These are phyloP conservation scores for Arxiozyma slooffiae DNA, from an alignment of 1,139 yeast species.

Conservation along the genomic window DNA sequence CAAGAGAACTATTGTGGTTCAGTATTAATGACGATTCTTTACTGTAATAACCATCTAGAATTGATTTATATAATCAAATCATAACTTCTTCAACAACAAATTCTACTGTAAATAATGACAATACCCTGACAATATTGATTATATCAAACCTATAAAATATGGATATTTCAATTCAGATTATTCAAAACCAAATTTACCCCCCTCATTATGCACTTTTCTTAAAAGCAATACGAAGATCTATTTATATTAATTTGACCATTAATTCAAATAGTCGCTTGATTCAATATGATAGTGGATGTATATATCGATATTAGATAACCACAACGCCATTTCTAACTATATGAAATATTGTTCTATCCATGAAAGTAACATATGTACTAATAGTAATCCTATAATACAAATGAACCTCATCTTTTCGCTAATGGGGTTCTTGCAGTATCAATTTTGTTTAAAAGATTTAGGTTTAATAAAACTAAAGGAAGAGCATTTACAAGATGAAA, in stretches of 20 bases:
- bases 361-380: background rate
- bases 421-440: conserved; percentile 43
- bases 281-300: conserved; percentile 49
- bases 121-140: background rate
- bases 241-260: conserved; percentile 39
- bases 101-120: background rate
- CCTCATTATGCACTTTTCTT: conserved; percentile 48
- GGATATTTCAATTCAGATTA: conserved; percentile 30
- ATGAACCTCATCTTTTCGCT: conserved; percentile 47
- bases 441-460: conserved; percentile 27
- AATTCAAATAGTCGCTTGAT: conserved; percentile 32
- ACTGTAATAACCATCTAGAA: conserved; percentile 17
- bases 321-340: conserved; percentile 11
- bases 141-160: conserved; percentile 19
- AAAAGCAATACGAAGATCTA: conserved; percentile 49
- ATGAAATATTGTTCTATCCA: background rate
- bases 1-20: conserved; percentile 55
- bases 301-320: conserved; percentile 16
- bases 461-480: conserved; percentile 21
- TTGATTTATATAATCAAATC: background rate
- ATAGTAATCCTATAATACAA: conserved; percentile 31
- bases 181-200: conserved; percentile 34
- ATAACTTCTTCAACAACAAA: background rate
- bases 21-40: conserved; percentile 33
- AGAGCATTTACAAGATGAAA: conserved; percentile 13